These are phyloP conservation scores for Vigna trinervia DNA, from an alignment of 306 rosid species.

Conservation along the genomic window DNA sequence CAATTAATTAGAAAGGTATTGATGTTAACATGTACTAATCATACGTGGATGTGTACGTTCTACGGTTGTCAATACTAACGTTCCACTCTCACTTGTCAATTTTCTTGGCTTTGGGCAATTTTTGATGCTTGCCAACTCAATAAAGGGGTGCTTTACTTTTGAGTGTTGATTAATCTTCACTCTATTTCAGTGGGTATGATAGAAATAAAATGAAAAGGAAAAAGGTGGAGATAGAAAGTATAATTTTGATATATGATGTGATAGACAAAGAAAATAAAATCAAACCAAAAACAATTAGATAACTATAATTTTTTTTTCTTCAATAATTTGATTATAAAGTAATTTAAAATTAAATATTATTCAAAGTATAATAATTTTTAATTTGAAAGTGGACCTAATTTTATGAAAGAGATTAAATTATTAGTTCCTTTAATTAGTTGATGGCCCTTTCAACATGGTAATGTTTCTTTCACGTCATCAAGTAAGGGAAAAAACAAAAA, in stretches of 20 bases:
- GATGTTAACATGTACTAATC: neutral
- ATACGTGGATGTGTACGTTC: neutral
- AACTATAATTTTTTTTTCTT: neutral
- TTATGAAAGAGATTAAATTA: neutral
- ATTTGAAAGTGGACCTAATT: conserved; percentile 2
- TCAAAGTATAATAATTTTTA: neutral
- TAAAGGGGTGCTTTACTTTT: conserved; percentile 36
- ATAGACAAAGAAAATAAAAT: neutral
- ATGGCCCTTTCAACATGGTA: neutral
- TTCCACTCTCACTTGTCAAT: conserved; percentile 5
- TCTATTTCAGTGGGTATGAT: neutral
- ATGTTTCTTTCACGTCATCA: neutral
- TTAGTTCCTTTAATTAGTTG: neutral
- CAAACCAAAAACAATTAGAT: neutral
- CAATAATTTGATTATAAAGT: too few species aligned
- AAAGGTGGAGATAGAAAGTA: neutral
- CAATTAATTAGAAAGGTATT: neutral
- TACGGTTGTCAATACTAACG: neutral
- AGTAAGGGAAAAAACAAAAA: neutral
- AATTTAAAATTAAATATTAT: too few species aligned
- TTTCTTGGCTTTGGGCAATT: conserved; percentile 2
- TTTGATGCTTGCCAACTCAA: conserved; percentile 33
- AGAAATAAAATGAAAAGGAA: neutral
- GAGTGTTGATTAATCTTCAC: conserved; percentile 3
- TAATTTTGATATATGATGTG: neutral